These are phyloP conservation scores for Bocquillonia castaneifolia DNA, from an alignment of 441 rosid species.

Conservation along the genomic window DNA sequence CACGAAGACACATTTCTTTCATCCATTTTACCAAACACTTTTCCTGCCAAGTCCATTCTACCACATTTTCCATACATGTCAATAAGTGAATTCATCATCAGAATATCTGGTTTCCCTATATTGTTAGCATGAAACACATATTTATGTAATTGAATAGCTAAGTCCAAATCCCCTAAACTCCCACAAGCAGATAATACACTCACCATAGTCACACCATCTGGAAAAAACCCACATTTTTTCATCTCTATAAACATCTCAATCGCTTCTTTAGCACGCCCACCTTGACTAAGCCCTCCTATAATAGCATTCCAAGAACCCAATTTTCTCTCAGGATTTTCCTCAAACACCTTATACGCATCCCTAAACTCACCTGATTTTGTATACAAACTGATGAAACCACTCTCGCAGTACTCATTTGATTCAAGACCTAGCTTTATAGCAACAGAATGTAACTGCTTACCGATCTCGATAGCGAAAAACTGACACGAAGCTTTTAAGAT, in stretches of 20 bases:
- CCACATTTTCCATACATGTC: conserved; percentile 87
- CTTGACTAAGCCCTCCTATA: conserved; percentile 56
- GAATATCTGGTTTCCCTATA: conserved; percentile 37
- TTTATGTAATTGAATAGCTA: conserved; percentile 71
- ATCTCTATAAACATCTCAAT: conserved; percentile 57
- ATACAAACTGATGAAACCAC: conserved; percentile 57
- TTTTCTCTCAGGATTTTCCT: conserved; percentile 59
- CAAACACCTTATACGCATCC: conserved; percentile 56
- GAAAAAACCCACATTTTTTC: conserved; percentile 50
- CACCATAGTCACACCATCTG: conserved; percentile 74
- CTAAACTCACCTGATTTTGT: conserved; percentile 45
- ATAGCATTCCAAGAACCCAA: conserved; percentile 87
- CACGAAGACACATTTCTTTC: conserved; percentile 63
- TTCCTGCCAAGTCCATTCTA: conserved; percentile 62
- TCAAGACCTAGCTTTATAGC: conserved; percentile 54
- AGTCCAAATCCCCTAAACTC: conserved; percentile 51
- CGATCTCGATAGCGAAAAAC: conserved; percentile 34
- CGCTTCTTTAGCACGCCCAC: conserved; percentile 48
- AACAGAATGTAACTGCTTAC: conserved; percentile 58
- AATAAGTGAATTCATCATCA: conserved; percentile 69
- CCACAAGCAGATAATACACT: conserved; percentile 75
- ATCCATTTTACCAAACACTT: conserved; percentile 45
- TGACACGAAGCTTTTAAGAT: conserved; percentile 48
- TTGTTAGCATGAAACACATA: conserved; percentile 51
- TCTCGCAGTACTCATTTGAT: conserved; percentile 62